phyloP scores from a whole-genome alignment of 2,329 filamentous ascomycete genomes.

The Scopulariopsis brevicaulis region DNA sequence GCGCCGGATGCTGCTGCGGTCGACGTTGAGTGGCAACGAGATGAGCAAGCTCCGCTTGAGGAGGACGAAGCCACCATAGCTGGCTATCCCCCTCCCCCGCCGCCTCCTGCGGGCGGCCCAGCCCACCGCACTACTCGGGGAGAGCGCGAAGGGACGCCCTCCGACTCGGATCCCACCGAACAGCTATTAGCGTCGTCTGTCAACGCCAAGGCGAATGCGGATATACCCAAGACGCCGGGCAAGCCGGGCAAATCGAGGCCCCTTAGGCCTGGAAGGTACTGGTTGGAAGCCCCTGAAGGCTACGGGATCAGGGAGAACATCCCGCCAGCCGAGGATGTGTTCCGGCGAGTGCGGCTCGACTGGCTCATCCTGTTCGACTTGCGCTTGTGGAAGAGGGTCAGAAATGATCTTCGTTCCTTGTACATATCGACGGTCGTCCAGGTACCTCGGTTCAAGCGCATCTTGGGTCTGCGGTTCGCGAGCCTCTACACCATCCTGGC shows the following conservation, averaged over 20 bases:
- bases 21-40: slow-evolving; percentile 37
- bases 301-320: slow-evolving; percentile 53
- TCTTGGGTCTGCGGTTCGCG: slow-evolving; percentile 86
- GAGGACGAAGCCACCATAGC: slow-evolving; percentile 68
- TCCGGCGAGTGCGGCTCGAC: slow-evolving; percentile 80
- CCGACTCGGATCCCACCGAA: slow-evolving; percentile 62
- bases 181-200: slow-evolving; percentile 50
- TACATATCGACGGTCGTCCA: slow-evolving; percentile 96
- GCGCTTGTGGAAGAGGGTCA: slow-evolving; percentile 90
- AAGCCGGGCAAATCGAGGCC: slow-evolving; percentile 27
- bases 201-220: slow-evolving; percentile 53
- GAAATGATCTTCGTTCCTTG: slow-evolving; percentile 80
- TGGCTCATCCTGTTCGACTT: slow-evolving; percentile 93
- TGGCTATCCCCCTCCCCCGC: slow-evolving; percentile 56
- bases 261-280: slow-evolving; percentile 61
- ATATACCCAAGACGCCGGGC: slow-evolving; percentile 75
- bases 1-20: slow-evolving; percentile 30
- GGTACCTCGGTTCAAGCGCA: slow-evolving; percentile 90
- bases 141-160: slow-evolving; percentile 54
- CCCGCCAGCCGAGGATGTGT: slow-evolving; percentile 73
- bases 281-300: slow-evolving; percentile 68
- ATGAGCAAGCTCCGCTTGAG: slow-evolving; percentile 55
- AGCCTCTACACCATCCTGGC: slow-evolving; percentile 89
- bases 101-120: slow-evolving; percentile 37
- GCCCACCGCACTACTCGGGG: slow-evolving; percentile 28